phyloP scores from a whole-genome alignment of 1,284 basidiomycete genomes.

The Ganoderma boninense region DNA sequence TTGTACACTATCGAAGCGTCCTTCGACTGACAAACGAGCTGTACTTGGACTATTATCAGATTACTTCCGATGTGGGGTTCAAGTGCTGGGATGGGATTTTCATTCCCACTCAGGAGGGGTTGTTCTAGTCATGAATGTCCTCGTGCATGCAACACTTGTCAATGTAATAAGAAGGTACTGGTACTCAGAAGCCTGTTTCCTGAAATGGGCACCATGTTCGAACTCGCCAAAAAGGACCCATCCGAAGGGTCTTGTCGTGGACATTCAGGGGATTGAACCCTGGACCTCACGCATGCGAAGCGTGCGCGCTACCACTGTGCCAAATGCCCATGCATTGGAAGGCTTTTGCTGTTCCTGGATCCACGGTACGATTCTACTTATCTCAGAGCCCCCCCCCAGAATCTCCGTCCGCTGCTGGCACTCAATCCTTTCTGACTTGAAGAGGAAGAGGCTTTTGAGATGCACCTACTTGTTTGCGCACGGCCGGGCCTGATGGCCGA shows the following conservation, averaged over 20 bases:
- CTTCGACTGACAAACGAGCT: background rate
- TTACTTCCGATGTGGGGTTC: conserved; percentile 61
- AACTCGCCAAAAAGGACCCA: background rate
- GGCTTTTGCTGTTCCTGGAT: background rate
- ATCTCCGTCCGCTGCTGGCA: background rate
- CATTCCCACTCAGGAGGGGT: conserved; percentile 41
- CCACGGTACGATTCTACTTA: too few relatives aligned
- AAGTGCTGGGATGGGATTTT: conserved; percentile 61
- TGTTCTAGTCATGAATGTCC: background rate
- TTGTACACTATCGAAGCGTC: background rate
- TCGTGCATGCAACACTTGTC: background rate
- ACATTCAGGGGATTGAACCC: conserved; percentile 14
- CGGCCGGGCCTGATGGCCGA: background rate
- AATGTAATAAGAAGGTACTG: background rate
- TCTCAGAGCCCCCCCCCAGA: too few relatives aligned
- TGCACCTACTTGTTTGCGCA: background rate
- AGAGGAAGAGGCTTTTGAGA: background rate
- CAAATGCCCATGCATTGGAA: background rate
- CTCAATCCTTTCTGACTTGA: background rate
- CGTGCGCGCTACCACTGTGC: conserved; percentile 16
- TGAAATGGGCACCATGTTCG: too few relatives aligned
- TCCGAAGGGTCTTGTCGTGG: background rate
- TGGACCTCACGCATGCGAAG: conserved; percentile 17
- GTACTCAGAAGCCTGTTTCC: background rate
- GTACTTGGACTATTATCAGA: conserved; percentile 42